Conservation (phyloP, 257 asterid genomes). For the Capsicum rhomboideum region DNA sequence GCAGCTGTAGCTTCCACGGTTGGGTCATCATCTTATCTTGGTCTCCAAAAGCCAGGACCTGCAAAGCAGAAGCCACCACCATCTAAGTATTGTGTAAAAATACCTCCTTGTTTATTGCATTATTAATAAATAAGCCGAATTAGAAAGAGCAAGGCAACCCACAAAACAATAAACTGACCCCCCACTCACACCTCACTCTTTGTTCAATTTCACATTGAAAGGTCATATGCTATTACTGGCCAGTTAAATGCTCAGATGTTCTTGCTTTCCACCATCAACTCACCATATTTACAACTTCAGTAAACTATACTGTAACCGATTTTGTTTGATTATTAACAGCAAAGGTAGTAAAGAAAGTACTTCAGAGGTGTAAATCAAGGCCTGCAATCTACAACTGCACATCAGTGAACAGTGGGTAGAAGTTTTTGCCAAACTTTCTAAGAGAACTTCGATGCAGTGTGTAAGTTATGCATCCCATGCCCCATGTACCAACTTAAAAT, state of each 20-base stretch:
- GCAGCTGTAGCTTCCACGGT: constrained; percentile 6
- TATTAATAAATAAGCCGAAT: not conserved
- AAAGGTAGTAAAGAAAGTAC: not conserved
- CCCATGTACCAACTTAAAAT: not conserved
- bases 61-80: constrained; percentile 8
- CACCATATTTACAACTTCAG: not conserved
- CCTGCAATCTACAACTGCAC: not conserved
- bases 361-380: not conserved
- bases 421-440: not conserved
- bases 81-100: not conserved
- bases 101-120: not conserved
- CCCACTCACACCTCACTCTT: not conserved
- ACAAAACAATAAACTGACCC: not conserved
- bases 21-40: constrained; percentile 33
- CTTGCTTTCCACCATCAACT: not conserved
- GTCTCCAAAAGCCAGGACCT: constrained; percentile 79
- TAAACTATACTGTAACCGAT: not conserved
- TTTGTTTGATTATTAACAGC: not conserved
- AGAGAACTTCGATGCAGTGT: not conserved
- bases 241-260: not conserved
- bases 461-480: not conserved
- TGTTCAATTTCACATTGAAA: not conserved
- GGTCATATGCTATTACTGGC: not conserved
- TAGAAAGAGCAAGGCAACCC: not conserved
- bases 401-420: not conserved